These are phyloP conservation scores for Pleomassaria siparia DNA, from an alignment of 2,329 filamentous ascomycete genomes.

Conservation along the genomic window DNA sequence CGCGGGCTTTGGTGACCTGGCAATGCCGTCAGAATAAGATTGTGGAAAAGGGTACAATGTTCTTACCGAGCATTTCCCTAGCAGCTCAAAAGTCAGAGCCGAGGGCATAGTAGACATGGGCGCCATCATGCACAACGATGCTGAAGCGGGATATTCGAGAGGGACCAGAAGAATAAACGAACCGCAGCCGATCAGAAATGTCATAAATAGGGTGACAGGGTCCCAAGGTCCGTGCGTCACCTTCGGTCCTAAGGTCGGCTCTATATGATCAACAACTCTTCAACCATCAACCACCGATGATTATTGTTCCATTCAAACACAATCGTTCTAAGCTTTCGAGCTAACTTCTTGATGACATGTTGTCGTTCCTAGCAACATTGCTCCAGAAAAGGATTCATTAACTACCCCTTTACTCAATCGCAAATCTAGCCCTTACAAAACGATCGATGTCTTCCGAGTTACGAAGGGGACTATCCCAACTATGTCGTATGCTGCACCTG, in stretches of 20 bases:
- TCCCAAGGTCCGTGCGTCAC: too few relatives aligned
- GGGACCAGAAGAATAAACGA: not conserved
- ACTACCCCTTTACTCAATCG: not conserved
- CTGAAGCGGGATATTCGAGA: not conserved
- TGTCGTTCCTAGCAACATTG: not conserved
- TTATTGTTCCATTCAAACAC: too few relatives aligned
- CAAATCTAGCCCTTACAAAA: not conserved
- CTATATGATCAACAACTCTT: too few relatives aligned
- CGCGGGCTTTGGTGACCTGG: constrained; percentile 91
- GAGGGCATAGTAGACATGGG: constrained; percentile 38
- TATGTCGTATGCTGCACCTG: not conserved
- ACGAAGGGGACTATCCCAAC: not conserved
- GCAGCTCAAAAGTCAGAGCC: constrained; percentile 41
- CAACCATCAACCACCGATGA: too few relatives aligned
- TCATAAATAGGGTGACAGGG: not conserved
- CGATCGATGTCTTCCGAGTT: not conserved
- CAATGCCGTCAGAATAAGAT: constrained; percentile 6
- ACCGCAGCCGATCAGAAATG: not conserved
- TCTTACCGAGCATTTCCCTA: constrained; percentile 42
- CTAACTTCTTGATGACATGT: too few relatives aligned
- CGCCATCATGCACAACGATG: constrained; percentile 27
- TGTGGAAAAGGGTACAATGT: too few relatives aligned
- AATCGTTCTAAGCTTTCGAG: too few relatives aligned
- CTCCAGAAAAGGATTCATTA: not conserved
- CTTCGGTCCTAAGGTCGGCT: too few relatives aligned